These are phyloP conservation scores for Rhizopus stolonifer DNA, from an alignment of 371 early-diverging fungal genomes.

Conservation along the genomic window DNA sequence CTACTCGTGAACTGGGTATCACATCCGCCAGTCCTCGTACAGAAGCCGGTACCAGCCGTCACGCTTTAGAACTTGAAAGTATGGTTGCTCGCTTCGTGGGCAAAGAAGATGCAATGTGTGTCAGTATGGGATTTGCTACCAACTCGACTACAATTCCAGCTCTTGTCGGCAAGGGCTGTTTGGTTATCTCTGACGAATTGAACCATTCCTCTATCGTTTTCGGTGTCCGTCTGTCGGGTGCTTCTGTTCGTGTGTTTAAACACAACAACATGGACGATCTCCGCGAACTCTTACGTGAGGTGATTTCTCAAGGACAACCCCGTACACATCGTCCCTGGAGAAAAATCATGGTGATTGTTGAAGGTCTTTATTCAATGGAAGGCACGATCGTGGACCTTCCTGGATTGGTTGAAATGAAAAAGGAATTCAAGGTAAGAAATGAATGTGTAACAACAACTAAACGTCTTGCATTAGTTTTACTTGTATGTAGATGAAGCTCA, in stretches of 20 bases:
- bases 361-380: constrained; percentile 99
- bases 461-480: constrained; percentile 70
- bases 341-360: constrained; percentile 97
- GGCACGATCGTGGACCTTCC: constrained; percentile 94
- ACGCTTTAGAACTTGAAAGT: constrained; percentile 84
- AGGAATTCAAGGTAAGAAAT: constrained; percentile 82
- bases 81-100: constrained; percentile 96
- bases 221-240: constrained; percentile 94
- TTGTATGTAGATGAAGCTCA: constrained; percentile 99
- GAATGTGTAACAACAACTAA: constrained; percentile 19
- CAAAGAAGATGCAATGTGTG: constrained; percentile 91
- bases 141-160: constrained; percentile 96
- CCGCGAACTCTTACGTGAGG: constrained; percentile 83
- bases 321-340: constrained; percentile 99
- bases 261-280: constrained; percentile 91
- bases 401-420: constrained; percentile 89
- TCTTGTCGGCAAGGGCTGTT: constrained; percentile 85
- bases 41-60: constrained; percentile 70
- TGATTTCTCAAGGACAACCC: constrained; percentile 98
- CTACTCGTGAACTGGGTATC: constrained; percentile 66
- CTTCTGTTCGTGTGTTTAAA: constrained; percentile 93
- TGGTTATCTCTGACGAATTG: constrained; percentile 97
- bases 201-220: constrained; percentile 98
- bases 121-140: constrained; percentile 99
- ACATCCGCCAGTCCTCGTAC: constrained; percentile 66